Percentiles rank a stretch among this genome's conserved stretches.
These are phyloP conservation scores for Penicillium paxilli DNA, from an alignment of 495 filamentous ascomycete species.

Conservation along the genomic window DNA sequence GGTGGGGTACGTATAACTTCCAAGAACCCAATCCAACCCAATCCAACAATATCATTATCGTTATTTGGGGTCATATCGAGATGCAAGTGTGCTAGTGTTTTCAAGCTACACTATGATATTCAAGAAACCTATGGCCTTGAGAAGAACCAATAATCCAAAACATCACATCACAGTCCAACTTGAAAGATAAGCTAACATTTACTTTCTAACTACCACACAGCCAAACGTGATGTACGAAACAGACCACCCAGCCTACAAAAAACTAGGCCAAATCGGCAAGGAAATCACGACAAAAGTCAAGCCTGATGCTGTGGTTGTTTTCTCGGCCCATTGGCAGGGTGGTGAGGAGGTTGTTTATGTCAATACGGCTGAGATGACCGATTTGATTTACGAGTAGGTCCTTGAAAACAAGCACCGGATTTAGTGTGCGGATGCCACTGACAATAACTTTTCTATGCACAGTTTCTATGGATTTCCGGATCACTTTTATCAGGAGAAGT, in stretches of 20 bases:
- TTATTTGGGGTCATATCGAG: too few species aligned
- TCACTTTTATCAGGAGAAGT: constrained; percentile 61
- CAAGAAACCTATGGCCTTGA: too few species aligned
- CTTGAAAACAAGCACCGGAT: too few species aligned
- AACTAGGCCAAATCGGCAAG: constrained; percentile 65
- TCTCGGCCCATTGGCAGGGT: constrained; percentile 86
- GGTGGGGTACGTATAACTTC: constrained; percentile 59
- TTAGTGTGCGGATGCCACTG: neutral
- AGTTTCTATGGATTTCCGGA: constrained; percentile 79
- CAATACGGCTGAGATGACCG: constrained; percentile 67
- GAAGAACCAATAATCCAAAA: too few species aligned
- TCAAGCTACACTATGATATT: too few species aligned
- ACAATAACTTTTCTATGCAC: too few species aligned
- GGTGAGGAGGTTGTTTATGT: constrained; percentile 60
- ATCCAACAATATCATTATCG: too few species aligned
- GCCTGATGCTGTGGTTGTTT: constrained; percentile 79
- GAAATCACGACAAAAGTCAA: constrained; percentile 82
- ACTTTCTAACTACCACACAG: constrained; percentile 40
- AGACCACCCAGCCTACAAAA: constrained; percentile 71
- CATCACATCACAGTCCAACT: too few species aligned
- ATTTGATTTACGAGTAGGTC: constrained; percentile 79
- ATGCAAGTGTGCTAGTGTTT: too few species aligned
- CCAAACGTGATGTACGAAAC: constrained; percentile 74
- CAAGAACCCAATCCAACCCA: too few species aligned
- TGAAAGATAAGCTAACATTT: constrained; percentile 2